Conservation (phyloP, 1,284 basidiomycete species). For the Kwoniella shivajii region DNA sequence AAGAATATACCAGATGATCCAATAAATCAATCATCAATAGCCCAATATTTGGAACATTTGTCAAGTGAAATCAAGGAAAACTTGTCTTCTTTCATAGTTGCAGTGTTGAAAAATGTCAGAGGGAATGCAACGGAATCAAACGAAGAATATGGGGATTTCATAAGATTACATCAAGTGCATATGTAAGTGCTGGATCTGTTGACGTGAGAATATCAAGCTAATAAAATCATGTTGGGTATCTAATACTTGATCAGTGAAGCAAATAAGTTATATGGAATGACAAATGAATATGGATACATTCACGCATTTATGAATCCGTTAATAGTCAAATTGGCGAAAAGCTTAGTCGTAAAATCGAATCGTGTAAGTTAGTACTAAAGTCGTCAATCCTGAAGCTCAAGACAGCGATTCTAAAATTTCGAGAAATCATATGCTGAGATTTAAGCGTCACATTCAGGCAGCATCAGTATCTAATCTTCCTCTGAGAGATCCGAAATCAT, state of each 20-base stretch:
- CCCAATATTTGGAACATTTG: slow-evolving; percentile 2
- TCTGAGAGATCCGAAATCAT: slow-evolving; percentile 29
- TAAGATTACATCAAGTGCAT: slow-evolving; percentile 27
- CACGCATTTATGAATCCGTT: slow-evolving; percentile 39
- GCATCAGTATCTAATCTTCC: slow-evolving; percentile 33
- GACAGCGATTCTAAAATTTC: background rate
- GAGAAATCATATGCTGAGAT: background rate
- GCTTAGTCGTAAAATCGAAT: slow-evolving; percentile 15
- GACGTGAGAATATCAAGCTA: background rate
- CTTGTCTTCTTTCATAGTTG: slow-evolving; percentile 27
- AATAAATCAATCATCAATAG: background rate
- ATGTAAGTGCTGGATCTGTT: slow-evolving; percentile 31
- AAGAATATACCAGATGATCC: background rate
- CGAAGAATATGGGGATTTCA: slow-evolving; percentile 27
- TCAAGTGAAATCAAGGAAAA: slow-evolving; percentile 17
- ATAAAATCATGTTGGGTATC: background rate
- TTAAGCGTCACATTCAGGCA: slow-evolving; percentile 18
- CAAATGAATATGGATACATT: slow-evolving; percentile 24
- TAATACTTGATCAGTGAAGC: slow-evolving; percentile 29
- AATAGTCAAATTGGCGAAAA: slow-evolving; percentile 26
- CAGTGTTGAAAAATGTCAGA: slow-evolving; percentile 32
- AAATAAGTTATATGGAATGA: slow-evolving; percentile 38
- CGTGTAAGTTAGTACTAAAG: slow-evolving; percentile 13
- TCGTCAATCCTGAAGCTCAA: no score
- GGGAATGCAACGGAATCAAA: slow-evolving; percentile 8